Evolutionary conservation across 78 protist species (phyloP).

Genomic region (Dictyostelium brefeldianum): DNA sequence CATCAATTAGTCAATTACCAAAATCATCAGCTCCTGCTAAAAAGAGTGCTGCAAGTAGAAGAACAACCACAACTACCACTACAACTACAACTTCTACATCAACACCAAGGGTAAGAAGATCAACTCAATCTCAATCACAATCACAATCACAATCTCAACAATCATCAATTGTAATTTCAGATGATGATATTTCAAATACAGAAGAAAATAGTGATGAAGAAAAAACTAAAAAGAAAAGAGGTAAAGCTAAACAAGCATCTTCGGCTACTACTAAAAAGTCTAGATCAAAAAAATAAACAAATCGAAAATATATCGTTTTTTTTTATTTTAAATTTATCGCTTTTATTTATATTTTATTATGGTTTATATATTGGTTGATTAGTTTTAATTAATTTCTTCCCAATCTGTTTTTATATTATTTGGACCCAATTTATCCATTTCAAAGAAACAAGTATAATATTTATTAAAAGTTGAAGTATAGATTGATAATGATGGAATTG

Average conservation of each 20-base stretch:
- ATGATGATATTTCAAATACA: background rate
- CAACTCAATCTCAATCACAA: background rate
- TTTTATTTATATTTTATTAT: background rate
- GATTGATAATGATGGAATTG: background rate
- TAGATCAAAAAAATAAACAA: background rate
- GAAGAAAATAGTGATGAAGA: conserved; percentile 29
- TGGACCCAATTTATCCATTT: background rate
- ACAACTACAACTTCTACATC: conserved; percentile 2
- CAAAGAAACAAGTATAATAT: background rate
- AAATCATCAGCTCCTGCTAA: background rate
- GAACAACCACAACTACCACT: background rate
- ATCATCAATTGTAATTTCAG: background rate
- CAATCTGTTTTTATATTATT: conserved; percentile 23
- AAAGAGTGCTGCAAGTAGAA: background rate
- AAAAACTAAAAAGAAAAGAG: conserved; percentile 7
- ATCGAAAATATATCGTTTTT: background rate
- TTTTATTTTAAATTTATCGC: background rate
- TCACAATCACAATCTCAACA: background rate
- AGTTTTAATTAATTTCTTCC: background rate
- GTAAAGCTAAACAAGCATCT: background rate
- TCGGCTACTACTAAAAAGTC: background rate
- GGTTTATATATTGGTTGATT: background rate
- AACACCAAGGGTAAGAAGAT: background rate
- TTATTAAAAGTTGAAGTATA: background rate
- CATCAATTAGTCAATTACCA: background rate